Percentiles rank a stretch among this genome's conserved stretches.
Evolutionary conservation across 1,284 basidiomycete species (phyloP).

Genomic region (Cutaneotrichosporon sp.): DNA sequence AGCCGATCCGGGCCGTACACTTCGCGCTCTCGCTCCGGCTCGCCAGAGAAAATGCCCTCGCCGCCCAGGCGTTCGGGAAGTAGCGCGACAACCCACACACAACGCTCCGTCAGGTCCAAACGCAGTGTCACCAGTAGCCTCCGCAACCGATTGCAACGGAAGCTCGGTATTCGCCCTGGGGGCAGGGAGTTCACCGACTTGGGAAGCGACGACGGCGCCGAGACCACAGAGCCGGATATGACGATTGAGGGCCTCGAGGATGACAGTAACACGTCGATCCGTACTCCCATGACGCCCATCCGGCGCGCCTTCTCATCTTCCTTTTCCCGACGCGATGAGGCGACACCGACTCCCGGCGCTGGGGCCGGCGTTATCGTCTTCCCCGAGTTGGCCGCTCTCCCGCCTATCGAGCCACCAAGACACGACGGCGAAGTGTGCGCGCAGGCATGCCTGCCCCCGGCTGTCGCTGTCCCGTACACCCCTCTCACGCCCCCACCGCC

Average conservation of each 20-base stretch:
- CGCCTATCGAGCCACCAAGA: constrained; percentile 6
- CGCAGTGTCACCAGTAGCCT: background rate
- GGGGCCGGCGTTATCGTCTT: constrained; percentile 23
- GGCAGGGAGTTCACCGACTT: constrained; percentile 5
- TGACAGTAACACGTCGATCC: constrained; percentile 5
- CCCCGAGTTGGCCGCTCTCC: constrained; percentile 17
- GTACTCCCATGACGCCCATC: constrained; percentile 7
- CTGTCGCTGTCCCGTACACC: constrained; percentile 15
- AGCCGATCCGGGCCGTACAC: constrained; percentile 1
- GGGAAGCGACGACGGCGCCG: constrained; percentile 7
- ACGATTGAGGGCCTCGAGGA: constrained; percentile 5
- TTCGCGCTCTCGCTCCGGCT: background rate
- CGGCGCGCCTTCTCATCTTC: constrained; percentile 12
- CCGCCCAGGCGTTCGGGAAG: background rate
- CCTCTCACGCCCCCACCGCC: constrained; percentile 11
- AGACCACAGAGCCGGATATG: background rate
- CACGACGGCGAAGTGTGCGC: constrained; percentile 18
- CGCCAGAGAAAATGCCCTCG: background rate
- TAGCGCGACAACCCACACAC: background rate
- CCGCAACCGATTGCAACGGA: background rate
- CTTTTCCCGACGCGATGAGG: background rate
- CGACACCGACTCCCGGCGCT: constrained; percentile 1
- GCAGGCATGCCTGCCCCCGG: constrained; percentile 16
- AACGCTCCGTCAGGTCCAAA: background rate
- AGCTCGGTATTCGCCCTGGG: background rate